phyloP scores from a whole-genome alignment of 2,329 filamentous ascomycete genomes.

The Colletotrichum sp. region DNA sequence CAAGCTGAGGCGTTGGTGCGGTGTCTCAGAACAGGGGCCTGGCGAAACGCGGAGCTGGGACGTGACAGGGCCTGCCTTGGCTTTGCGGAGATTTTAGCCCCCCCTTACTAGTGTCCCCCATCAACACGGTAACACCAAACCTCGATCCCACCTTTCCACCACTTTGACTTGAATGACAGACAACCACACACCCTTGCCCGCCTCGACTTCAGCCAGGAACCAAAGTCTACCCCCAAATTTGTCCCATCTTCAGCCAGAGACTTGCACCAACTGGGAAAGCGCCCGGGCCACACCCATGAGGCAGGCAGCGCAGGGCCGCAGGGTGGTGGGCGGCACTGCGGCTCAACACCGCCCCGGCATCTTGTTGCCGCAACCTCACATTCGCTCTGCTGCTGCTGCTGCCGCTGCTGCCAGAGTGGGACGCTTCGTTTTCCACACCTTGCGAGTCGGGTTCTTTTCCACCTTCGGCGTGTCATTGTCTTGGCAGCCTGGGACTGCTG shows the following conservation, averaged over 20 bases:
- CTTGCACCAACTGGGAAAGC: neutral
- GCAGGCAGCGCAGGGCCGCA: neutral
- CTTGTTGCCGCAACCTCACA: neutral
- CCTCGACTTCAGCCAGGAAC: neutral
- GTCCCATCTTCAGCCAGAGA: neutral
- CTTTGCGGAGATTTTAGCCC: neutral
- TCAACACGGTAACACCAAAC: neutral
- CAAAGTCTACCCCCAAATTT: neutral
- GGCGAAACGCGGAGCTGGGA: neutral
- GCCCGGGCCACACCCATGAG: neutral
- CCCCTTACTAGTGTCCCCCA: neutral
- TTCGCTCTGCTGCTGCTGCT: neutral
- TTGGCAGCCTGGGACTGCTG: conserved; percentile 7
- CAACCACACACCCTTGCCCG: neutral
- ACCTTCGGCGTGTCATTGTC: neutral
- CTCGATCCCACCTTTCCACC: neutral
- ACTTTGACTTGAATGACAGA: neutral
- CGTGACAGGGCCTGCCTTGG: neutral
- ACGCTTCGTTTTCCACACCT: neutral
- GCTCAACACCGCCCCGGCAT: neutral
- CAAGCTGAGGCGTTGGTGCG: conserved; percentile 15
- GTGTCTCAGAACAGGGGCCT: conserved; percentile 20
- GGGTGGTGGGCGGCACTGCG: neutral
- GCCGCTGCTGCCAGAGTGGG: neutral
- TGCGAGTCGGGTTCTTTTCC: neutral